Evolutionary conservation across 2,329 filamentous ascomycete species (phyloP).

Genomic region (Venturia pyrina): DNA sequence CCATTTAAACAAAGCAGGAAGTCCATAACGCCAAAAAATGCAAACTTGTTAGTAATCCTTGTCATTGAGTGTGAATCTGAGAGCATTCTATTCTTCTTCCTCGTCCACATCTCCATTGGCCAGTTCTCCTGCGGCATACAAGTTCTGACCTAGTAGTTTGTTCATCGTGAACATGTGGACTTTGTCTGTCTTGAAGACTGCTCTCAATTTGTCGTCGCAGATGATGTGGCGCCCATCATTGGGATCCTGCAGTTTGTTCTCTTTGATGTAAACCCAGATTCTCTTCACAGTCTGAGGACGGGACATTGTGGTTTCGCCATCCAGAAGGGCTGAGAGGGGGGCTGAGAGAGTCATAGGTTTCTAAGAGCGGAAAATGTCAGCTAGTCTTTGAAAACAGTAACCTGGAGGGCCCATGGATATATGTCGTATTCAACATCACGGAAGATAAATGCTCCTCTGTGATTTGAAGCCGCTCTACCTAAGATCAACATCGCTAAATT

Average conservation of each 20-base stretch:
- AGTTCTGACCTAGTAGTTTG: conserved; percentile 81
- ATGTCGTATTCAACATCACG: too few species aligned
- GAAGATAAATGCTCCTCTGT: too few species aligned
- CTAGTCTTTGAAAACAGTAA: conserved; percentile 28
- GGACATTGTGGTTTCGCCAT: conserved; percentile 58
- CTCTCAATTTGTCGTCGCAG: conserved; percentile 85
- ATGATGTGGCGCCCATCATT: conserved; percentile 83
- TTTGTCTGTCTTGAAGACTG: conserved; percentile 81
- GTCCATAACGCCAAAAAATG: not conserved
- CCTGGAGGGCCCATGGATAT: too few species aligned
- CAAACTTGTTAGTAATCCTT: not conserved
- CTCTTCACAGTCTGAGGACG: conserved; percentile 93
- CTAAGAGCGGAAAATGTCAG: conserved; percentile 30
- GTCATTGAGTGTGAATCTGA: not conserved
- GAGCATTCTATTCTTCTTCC: not conserved
- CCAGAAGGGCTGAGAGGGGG: conserved; percentile 59
- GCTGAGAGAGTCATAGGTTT: conserved; percentile 69
- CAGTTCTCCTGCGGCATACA: conserved; percentile 70
- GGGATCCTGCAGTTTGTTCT: conserved; percentile 79
- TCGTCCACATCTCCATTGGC: not conserved
- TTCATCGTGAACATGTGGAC: conserved; percentile 99
- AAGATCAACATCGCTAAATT: not conserved
- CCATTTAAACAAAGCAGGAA: not conserved
- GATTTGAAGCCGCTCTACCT: too few species aligned
- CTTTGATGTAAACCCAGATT: conserved; percentile 92